Evolutionary conservation across 352 stramenopile species (phyloP), one percentile per base, ranked within the genome.

Genomic region (Blastocystis sp.): DNA sequence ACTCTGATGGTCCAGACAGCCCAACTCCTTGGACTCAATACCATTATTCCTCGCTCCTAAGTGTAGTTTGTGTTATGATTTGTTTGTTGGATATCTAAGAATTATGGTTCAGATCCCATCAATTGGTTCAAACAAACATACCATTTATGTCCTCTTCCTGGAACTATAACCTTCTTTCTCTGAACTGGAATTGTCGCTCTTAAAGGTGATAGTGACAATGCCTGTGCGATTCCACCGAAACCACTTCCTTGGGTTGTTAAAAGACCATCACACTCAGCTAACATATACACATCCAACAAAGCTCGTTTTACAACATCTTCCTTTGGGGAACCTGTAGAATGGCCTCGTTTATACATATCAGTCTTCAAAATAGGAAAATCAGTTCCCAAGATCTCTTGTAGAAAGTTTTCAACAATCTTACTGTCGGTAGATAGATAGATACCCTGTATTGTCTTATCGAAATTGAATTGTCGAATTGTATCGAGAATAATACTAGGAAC

Each of bases 1-100:
- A 90, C 88, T 19, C 67, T 87, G 37, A 88, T 90, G 39, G 63
- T 89, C 24, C 88, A 90, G 56, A 90, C 88, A 16, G 59, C 86
- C 19, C 67, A 89, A 35, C 63, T 77, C 16, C 54, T 90, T 51
- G 88, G 88, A 19, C 57, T 90, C 35, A 90, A 89, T 74, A 89
- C 87, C 7, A 52, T 90, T 54, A 67, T 78, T 12, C 78, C 43
- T 27, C 39, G 39, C 9, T 46, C 39, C 39, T 46, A 46, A 46
- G 39, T 46, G 39, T 46, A 46, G 39, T 46, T 46, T 46, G 39
- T 46, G 2, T 46, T 9, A 46, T 46, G 39, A 46, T 2, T 46
- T 46, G 39, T 46, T 46, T 46, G 39, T 46, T 46, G 3, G 39
- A 46, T n/a, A n/a, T n/a, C n/a, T n/a, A n/a, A n/a, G n/a, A n/a